Base-by-base conservation (phyloP, 1,284 basidiomycete species). In the Porogramme epimiltina region DNA sequence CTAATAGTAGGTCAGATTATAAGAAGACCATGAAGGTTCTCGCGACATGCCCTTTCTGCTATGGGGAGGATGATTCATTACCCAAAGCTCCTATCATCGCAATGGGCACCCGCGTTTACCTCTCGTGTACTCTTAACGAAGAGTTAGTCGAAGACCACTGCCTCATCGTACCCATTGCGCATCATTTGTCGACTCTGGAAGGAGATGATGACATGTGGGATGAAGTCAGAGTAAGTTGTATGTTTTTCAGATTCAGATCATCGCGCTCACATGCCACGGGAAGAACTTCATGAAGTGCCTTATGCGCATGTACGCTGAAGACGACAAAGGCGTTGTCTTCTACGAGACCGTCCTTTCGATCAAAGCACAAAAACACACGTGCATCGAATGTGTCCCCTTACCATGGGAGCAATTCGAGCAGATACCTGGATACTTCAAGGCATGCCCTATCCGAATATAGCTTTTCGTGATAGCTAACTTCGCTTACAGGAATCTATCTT, bases 231-330 rank as follows among this genome's bases (percentile, higher is more conserved):
- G 95, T 95, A 65, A 50, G 89, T 75, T 20, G 48, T 38, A 19
- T 33, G 39, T 38, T 42, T 28, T 11, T 25, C 31, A 42, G 24
- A 18, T n/a, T 23, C 40, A 47, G 19, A 42, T 33, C 2, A 41
- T 18, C 2, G 15, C 33, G 23, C 23, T 47, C 52, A 28, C 53
- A 41, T 39, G 47, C 11, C 42, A 19, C 43, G 59, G 19, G 2
- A 55, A 97, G 93, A 99, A 99, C 68, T 99, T 98, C 66, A 98
- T 98, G 94, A 99, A 99, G 73, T 96, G 93, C 62, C 75, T 99
- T 16, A 96, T 98, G 85, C 85, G 85, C 51, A 94, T 97, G 91
- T 95, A 87, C 61, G 87, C 92, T 0, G 87, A 92, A 59, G 84
- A 93, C 55, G 89, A 94, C 68, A 87, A 92, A 64, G 93, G 93